phyloP scores from a whole-genome alignment of 768 basidiomycete genomes.

The Suillus luteus region DNA sequence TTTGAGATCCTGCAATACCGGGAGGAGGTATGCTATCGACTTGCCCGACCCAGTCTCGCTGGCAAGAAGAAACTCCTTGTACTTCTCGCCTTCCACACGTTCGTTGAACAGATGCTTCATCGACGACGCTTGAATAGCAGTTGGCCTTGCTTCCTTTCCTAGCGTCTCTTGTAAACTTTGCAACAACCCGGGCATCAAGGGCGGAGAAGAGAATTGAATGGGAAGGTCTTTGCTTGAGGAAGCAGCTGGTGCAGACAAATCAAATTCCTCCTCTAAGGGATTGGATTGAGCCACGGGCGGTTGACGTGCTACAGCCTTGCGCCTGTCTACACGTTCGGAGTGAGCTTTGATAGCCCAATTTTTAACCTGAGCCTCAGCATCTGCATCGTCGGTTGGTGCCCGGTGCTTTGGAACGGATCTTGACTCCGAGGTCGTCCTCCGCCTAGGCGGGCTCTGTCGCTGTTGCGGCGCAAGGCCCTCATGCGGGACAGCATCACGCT shows the following conservation, averaged over 20 bases:
- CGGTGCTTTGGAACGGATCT: neutral
- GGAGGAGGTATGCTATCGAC: conserved; percentile 87
- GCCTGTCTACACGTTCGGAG: conserved; percentile 16
- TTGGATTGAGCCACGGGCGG: conserved; percentile 17
- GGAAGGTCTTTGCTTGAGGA: conserved; percentile 33
- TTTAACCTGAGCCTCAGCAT: conserved; percentile 9
- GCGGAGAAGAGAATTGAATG: conserved; percentile 60
- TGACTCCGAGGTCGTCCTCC: neutral
- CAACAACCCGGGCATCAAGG: conserved; percentile 66
- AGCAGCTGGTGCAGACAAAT: conserved; percentile 31
- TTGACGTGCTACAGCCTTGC: conserved; percentile 9
- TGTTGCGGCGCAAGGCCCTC: conserved; percentile 15
- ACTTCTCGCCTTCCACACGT: conserved; percentile 17
- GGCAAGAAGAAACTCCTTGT: conserved; percentile 65
- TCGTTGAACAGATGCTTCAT: conserved; percentile 60
- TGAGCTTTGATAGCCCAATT: conserved; percentile 17
- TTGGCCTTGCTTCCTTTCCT: conserved; percentile 59
- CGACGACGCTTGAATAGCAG: conserved; percentile 78
- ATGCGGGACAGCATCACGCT: conserved; percentile 24
- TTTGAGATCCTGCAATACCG: conserved; percentile 80
- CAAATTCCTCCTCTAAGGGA: conserved; percentile 40
- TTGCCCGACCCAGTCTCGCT: conserved; percentile 93
- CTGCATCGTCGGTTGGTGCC: neutral
- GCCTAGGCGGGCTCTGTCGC: neutral
- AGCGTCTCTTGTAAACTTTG: conserved; percentile 57